phyloP scores from a whole-genome alignment of 2,329 filamentous ascomycete species.

The Aspergillus oerlinghausenensis region DNA sequence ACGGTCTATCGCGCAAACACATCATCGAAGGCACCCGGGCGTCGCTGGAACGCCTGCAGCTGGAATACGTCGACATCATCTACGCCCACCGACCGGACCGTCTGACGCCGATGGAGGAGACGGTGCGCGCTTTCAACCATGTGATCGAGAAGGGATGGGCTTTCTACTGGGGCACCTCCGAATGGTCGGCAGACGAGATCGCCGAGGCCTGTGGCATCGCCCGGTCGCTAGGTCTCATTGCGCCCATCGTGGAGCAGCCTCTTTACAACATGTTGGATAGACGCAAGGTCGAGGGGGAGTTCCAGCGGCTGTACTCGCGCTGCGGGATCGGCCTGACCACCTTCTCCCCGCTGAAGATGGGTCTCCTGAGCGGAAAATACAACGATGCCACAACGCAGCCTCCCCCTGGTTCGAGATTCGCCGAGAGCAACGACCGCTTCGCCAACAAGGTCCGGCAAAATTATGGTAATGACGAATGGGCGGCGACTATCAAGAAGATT shows the following conservation, averaged over 20 bases:
- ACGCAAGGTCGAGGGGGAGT: conserved; percentile 60
- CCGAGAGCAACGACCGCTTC: conserved; percentile 53
- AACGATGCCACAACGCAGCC: conserved; percentile 51
- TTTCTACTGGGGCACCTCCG: conserved; percentile 68
- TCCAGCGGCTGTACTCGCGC: conserved; percentile 56
- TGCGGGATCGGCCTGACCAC: conserved; percentile 59
- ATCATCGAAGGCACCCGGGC: conserved; percentile 61
- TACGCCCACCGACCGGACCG: conserved; percentile 69
- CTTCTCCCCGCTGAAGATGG: conserved; percentile 58
- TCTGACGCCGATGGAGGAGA: conserved; percentile 66
- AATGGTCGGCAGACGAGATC: conserved; percentile 66
- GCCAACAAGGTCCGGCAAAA: conserved; percentile 44
- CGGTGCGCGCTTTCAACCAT: conserved; percentile 67
- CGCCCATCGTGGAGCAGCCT: conserved; percentile 53
- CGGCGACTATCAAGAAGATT: conserved; percentile 53
- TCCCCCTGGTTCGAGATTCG: conserved; percentile 56
- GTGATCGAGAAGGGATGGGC: conserved; percentile 64
- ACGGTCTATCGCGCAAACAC: conserved; percentile 66
- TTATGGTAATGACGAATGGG: conserved; percentile 40
- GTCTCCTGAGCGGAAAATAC: conserved; percentile 65
- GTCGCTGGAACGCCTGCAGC: conserved; percentile 57
- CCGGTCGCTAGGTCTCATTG: conserved; percentile 57
- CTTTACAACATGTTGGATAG: conserved; percentile 62
- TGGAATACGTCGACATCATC: conserved; percentile 65
- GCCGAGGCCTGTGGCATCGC: conserved; percentile 59